A percentile compares a stretch with the other conserved stretches of the same genome.
Evolutionary conservation across 23 red algal species (phyloP).

Genomic region (Gracilaria vermiculophylla): DNA sequence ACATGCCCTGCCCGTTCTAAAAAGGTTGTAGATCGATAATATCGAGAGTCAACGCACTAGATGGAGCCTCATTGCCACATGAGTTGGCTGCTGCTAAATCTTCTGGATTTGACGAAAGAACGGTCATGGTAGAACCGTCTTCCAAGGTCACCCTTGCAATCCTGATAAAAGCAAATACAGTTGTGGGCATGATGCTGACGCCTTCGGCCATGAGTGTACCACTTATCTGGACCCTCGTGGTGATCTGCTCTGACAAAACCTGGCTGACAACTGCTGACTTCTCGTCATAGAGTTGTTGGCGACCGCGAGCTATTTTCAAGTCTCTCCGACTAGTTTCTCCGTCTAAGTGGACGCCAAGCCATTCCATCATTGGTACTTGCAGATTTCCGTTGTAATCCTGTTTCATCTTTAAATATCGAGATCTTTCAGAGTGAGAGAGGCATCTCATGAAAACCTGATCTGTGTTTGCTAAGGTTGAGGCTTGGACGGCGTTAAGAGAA

Average conservation of each 20-base stretch:
- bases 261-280: background rate
- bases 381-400: background rate
- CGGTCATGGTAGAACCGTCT: background rate
- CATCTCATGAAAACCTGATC: background rate
- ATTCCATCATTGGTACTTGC: slow-evolving; percentile 1
- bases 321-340: background rate
- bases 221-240: background rate
- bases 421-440: background rate
- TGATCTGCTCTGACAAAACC: background rate
- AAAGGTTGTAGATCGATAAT: background rate
- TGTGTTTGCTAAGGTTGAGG: background rate
- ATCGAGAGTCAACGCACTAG: background rate
- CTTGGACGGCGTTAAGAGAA: slow-evolving; percentile 16
- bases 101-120: slow-evolving; percentile 17
- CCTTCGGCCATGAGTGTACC: slow-evolving; percentile 20
- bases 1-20: too few species aligned
- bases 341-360: background rate
- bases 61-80: background rate
- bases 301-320: background rate
- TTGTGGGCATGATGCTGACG: slow-evolving; percentile 4
- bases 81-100: slow-evolving; percentile 11
- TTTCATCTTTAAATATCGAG: background rate
- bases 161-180: slow-evolving; percentile 39
- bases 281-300: background rate
- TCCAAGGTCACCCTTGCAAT: slow-evolving; percentile 2